phyloP scores from a whole-genome alignment of 129 eudicot genomes.

The Artemisia tridentata region DNA sequence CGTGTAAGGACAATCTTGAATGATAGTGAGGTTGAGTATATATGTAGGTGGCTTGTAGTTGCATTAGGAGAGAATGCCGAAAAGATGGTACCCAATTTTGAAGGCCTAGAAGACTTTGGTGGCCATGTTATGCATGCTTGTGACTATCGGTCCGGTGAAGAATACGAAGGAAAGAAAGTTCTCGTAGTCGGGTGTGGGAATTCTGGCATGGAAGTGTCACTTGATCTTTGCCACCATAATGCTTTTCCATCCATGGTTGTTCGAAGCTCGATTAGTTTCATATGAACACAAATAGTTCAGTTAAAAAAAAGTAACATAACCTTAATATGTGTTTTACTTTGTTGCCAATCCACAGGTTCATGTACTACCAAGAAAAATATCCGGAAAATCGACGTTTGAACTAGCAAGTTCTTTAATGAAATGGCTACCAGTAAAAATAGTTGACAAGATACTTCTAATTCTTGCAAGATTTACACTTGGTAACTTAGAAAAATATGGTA shows the following conservation, averaged over 20 bases:
- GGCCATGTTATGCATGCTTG: conserved; percentile 89
- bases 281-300: background rate
- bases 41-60: conserved; percentile 95
- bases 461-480: conserved; percentile 57
- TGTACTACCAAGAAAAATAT: conserved; percentile 77
- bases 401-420: conserved; percentile 56
- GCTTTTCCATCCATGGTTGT: conserved; percentile 83
- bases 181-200: conserved; percentile 95
- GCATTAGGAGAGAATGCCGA: conserved; percentile 97
- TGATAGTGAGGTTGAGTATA: conserved; percentile 58
- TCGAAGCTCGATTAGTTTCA: conserved; percentile 76
- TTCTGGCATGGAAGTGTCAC: conserved; percentile 95
- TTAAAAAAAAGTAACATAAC: background rate
- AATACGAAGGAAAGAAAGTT: conserved; percentile 52
- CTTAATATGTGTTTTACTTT: background rate
- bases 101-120: conserved; percentile 60
- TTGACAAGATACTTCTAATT: conserved; percentile 53
- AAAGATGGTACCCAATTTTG: conserved; percentile 72
- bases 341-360: conserved; percentile 57
- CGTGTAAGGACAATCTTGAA: conserved; percentile 39
- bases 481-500: conserved; percentile 64
- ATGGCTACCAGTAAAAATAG: conserved; percentile 64
- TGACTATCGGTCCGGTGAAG: conserved; percentile 76
- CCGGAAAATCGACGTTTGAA: conserved; percentile 77
- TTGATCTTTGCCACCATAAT: conserved; percentile 82